Base-by-base conservation (phyloP, 1,284 basidiomycete species). In the Papiliotrema flavescens region DNA sequence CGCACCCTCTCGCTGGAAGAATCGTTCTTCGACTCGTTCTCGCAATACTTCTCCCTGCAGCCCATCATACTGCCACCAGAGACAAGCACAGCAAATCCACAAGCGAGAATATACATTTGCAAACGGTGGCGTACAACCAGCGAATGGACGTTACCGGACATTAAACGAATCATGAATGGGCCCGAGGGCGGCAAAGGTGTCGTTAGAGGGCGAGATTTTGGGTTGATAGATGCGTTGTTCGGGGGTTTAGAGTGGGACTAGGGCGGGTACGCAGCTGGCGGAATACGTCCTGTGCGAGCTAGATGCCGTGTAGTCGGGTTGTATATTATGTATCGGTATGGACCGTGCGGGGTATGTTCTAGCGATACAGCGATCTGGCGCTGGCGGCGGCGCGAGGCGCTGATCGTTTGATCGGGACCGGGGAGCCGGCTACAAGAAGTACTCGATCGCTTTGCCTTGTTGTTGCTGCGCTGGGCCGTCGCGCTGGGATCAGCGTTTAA, bases 401-500 rank as follows among this genome's bases (percentile, higher is more conserved):
- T n/a, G n/a, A n/a, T n/a, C n/a, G n/a, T n/a, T n/a, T n/a, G n/a
- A n/a, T n/a, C n/a, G n/a, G n/a, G n/a, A n/a, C n/a, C n/a, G n/a
- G n/a, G n/a, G n/a, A n/a, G 28, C 28, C 28, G 28, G 28, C 28
- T 65, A 72, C 57, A 75, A 62, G 51, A 75, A 75, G 59, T 75
- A 75, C 53, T 73, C 73, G 57, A 73, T 72, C 40, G 70, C 69
- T 56, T 70, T 71, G 13, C 55, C 60, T 50, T 66, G 62, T 56
- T 70, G 68, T 58, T 75, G 71, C 59, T 76, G 75, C 57, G 62
- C 69, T 17, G 75, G 75, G 26, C 75, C 75, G 55, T 77, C 75
- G 24, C 74, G 64, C 67, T 73, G 49, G 41, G 9, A 8, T 52
- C 44, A 61, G 60, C 28, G 5, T 32, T 5, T 35, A 42, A 23